Evolutionary conservation across 495 filamentous ascomycete species (phyloP), one percentile per base, ranked within the genome.

Genomic region (Daldinia caldariorum): DNA sequence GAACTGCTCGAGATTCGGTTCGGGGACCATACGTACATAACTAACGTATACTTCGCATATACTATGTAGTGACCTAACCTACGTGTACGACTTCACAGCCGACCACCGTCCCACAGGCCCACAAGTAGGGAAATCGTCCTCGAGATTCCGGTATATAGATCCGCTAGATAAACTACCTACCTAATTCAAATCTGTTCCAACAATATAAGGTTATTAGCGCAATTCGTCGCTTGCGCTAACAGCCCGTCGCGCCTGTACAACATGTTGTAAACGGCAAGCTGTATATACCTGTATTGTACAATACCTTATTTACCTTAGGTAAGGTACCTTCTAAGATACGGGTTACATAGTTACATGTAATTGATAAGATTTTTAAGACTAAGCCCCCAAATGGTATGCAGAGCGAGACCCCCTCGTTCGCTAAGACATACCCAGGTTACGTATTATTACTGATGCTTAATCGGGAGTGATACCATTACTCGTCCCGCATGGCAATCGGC

Each of bases 131-230:
- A 64, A 67, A 67, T 61, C 61, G 49, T 45, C 64, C 43, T 20
- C 65, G 38, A 58, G 60, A 61, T 72, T 45, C 64, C 69, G 60
- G 38, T 66, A 72, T 39, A 67, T 58, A 72, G 69, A 72, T 68
- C 69, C 55, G 59, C 64, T 32, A 72, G 70, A 72, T 72, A 58
- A 61, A 68, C 65, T 62, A 69, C n/a, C n/a, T n/a, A n/a, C n/a
- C n/a, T n/a, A n/a, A n/a, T 66, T 16, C 54, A 51, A 61, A 50
- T 49, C 38, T 41, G 43, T 58, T 34, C 54, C 51, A 22, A 57
- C 38, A 51, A 32, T 12, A 38, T 58, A 58, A 61, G 58, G 51
- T 63, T 45, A 35, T 57, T 37, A 57, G 59, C 59, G 45, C 7
- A 51, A 47, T 39, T 38, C 43, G 10, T 47, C 14, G 47, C 34